Evolutionary conservation across 176 grass and related monocot genomes (phyloP).

Genomic region (Oryza nivara): DNA sequence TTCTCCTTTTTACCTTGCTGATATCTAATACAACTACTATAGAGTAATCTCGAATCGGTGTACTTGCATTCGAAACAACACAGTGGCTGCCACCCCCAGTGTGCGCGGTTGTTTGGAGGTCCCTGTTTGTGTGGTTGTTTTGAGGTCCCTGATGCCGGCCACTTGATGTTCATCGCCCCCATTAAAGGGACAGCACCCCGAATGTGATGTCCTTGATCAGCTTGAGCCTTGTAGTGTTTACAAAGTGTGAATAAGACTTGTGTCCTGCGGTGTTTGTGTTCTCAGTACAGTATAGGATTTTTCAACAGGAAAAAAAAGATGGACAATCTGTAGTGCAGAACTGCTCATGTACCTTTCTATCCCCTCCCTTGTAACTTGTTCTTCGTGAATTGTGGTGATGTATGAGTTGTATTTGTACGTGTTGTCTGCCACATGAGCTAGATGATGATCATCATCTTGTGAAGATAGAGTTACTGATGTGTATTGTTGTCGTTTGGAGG

Average conservation of each 20-base stretch:
- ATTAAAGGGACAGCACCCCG: slow-evolving; percentile 37
- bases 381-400: slow-evolving; percentile 28
- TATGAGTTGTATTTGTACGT: slow-evolving; percentile 39
- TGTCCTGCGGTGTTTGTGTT: slow-evolving; percentile 12
- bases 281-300: slow-evolving; percentile 45
- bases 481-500: slow-evolving; percentile 8
- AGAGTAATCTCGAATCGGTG: slow-evolving; percentile 22
- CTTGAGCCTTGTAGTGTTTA: slow-evolving; percentile 23
- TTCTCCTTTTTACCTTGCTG: slow-evolving; percentile 36
- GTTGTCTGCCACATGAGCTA: slow-evolving; percentile 26
- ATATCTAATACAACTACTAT: slow-evolving; percentile 33
- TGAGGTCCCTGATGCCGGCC: slow-evolving; percentile 45
- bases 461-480: background rate
- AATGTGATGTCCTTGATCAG: slow-evolving; percentile 22
- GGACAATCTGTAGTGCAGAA: slow-evolving; percentile 15
- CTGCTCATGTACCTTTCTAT: background rate
- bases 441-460: slow-evolving; percentile 25
- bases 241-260: slow-evolving; percentile 47
- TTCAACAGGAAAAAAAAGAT: slow-evolving; percentile 16
- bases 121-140: slow-evolving; percentile 15
- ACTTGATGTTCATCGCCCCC: slow-evolving; percentile 29
- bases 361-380: slow-evolving; percentile 33
- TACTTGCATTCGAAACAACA: slow-evolving; percentile 36
- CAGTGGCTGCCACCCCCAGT: background rate
- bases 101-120: slow-evolving; percentile 40